Evolutionary conservation across 2,329 filamentous ascomycete species (phyloP), one percentile per base, ranked within the genome.

Genomic region (Phyllosticta capitalensis): DNA sequence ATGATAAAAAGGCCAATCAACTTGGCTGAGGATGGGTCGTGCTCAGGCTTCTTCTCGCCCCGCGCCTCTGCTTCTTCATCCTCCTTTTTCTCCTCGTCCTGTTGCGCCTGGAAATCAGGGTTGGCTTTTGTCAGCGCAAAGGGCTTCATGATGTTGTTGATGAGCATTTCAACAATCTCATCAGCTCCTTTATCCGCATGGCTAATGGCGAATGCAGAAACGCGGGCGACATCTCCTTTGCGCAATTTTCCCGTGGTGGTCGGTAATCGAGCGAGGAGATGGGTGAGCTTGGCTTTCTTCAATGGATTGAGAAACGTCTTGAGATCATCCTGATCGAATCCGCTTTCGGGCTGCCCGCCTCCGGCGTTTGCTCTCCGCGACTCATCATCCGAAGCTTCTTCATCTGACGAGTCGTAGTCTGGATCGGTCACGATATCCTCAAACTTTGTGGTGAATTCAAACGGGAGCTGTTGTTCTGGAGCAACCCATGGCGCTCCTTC

Each of bases 81-180:
- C 56, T 38, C 65, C 60, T 5, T 64, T 63, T 24, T 63, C 55
- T 7, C 60, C 20, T 59, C 62, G 10, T 67, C 65, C 12, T 71
- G 73, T 56, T 76, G 76, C 21, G 77, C 58, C 10, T 71, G 75
- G 64, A 75, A 74, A 7, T 82, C 77, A 0, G 85, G 83, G 61
- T 90, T 92, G 22, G 88, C 88, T 6, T 81, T 81, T 0, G 85
- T 89, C 64, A 87, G 83, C 5, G 85, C 82, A 61, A 95, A 84
- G 0, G 94, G 94, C 56, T 81, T 83, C 61, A 88, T 80, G 33
- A 97, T 80, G 67, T 99, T 97, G 0, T 85, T 81, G 0, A 95
- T 82, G 45, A 97, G 85, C 74, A 95, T 83, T 55, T 92, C 83
- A n/a, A 95, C 91, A 38, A 96, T 87, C 75, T 97, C 94, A 64